Percentiles rank a stretch among this genome's conserved stretches.
phyloP scores from a whole-genome alignment of 2,329 filamentous ascomycete genomes.

The Aspergillus quadricinctus region DNA sequence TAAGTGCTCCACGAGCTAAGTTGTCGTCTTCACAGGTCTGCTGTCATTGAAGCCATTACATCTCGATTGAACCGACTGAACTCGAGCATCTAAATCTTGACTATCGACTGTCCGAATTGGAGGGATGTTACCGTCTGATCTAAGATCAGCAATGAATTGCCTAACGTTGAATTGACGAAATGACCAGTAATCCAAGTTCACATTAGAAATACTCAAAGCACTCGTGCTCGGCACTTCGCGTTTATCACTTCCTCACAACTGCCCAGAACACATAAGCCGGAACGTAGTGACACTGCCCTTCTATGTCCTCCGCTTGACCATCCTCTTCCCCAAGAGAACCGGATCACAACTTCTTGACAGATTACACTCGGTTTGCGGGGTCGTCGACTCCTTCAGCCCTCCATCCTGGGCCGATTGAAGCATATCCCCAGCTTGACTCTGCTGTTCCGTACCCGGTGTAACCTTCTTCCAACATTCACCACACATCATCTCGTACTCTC shows the following conservation, averaged over 20 bases:
- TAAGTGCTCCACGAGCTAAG: constrained; percentile 6
- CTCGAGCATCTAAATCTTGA: constrained; percentile 25
- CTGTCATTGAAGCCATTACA: constrained; percentile 42
- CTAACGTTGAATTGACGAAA: neutral
- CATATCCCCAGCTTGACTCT: neutral
- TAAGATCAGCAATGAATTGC: neutral
- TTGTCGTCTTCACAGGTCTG: constrained; percentile 27
- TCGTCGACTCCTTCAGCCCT: neutral
- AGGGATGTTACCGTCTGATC: neutral
- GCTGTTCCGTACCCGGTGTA: constrained; percentile 1
- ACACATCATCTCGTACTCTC: constrained; percentile 12
- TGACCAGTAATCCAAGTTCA: neutral
- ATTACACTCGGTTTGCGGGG: neutral
- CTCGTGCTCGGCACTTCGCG: neutral
- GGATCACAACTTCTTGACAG: neutral
- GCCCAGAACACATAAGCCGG: neutral
- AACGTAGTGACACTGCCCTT: neutral
- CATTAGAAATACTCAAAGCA: neutral
- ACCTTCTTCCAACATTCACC: constrained; percentile 12
- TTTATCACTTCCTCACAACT: neutral
- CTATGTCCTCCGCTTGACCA: neutral
- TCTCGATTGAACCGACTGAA: constrained; percentile 38
- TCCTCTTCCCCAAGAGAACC: neutral
- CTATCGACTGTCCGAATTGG: neutral
- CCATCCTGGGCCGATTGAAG: neutral